A percentile compares a stretch with the other conserved stretches of the same genome.
Evolutionary conservation across 1,139 yeast species (phyloP).

Genomic region (Candida mesenterica): DNA sequence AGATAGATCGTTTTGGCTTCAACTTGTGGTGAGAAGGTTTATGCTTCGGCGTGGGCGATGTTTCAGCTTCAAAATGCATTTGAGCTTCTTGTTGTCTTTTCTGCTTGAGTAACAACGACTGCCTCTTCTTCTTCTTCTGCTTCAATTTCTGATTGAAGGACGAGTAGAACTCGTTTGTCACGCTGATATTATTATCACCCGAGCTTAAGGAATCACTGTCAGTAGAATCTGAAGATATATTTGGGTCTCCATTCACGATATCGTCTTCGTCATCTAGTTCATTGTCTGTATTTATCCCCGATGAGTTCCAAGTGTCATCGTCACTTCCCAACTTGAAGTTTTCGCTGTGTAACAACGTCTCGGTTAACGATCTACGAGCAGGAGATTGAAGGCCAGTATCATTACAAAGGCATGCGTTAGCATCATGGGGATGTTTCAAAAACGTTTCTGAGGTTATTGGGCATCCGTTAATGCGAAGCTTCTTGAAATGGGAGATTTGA

Average conservation of each 20-base stretch:
- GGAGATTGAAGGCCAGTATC: constrained; percentile 12
- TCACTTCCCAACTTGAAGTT: constrained; percentile 14
- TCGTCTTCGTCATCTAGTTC: constrained; percentile 17
- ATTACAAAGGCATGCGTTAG: constrained; percentile 9
- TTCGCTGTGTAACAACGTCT: constrained; percentile 13
- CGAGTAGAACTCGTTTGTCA: constrained; percentile 27
- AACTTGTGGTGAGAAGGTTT: constrained; percentile 44
- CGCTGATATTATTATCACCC: constrained; percentile 15
- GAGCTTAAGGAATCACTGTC: constrained; percentile 23
- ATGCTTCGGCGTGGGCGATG: constrained; percentile 45
- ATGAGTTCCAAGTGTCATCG: constrained; percentile 22
- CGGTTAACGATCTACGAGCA: constrained; percentile 11
- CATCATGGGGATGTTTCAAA: constrained; percentile 9
- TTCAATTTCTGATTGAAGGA: constrained; percentile 19
- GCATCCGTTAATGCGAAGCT: constrained; percentile 42
- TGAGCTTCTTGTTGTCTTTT: constrained; percentile 5
- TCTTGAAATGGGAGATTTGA: constrained; percentile 42
- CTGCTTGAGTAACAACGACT: constrained; percentile 5
- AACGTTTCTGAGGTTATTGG: constrained; percentile 35
- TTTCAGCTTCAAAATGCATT: constrained; percentile 8
- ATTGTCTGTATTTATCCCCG: constrained; percentile 25
- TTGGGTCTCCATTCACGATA: constrained; percentile 2
- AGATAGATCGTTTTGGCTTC: constrained; percentile 42
- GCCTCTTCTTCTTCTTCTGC: constrained; percentile 14
- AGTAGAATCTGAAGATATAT: constrained; percentile 23